phyloP scores from a whole-genome alignment of 1,284 basidiomycete species.

The Crucibulum cyathiforme region DNA sequence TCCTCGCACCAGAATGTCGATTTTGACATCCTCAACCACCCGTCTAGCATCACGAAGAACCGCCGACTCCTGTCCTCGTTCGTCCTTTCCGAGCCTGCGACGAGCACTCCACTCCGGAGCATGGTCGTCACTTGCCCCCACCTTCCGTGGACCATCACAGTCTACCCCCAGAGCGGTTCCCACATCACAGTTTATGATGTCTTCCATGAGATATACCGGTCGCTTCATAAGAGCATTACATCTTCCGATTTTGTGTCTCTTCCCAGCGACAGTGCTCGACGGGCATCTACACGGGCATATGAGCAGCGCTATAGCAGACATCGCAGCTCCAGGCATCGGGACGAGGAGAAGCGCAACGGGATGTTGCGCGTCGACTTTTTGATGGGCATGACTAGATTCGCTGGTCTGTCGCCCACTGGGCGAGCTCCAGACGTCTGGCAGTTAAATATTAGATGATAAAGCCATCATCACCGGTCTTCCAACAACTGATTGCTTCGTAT shows the following conservation, averaged over 20 bases:
- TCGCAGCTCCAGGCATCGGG: conserved; percentile 26
- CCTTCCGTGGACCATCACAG: conserved; percentile 28
- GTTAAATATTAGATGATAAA: not conserved
- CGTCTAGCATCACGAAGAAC: conserved; percentile 11
- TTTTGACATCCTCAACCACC: conserved; percentile 25
- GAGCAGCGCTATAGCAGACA: conserved; percentile 45
- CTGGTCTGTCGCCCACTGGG: conserved; percentile 30
- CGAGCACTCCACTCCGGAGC: conserved; percentile 25
- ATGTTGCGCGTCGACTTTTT: conserved; percentile 49
- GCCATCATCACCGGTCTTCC: not conserved
- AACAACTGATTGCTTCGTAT: too few relatives aligned
- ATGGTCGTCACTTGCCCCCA: conserved; percentile 22
- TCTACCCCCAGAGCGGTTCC: conserved; percentile 21
- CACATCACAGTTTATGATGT: conserved; percentile 39
- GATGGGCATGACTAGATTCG: conserved; percentile 36
- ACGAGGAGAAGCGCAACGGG: conserved; percentile 43
- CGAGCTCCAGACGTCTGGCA: not conserved
- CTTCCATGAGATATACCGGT: conserved; percentile 24
- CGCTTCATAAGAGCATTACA: conserved; percentile 38
- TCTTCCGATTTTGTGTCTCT: conserved; percentile 45
- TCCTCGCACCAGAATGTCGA: conserved; percentile 10
- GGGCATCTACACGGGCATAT: conserved; percentile 48
- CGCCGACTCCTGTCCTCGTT: conserved; percentile 17
- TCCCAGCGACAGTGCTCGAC: conserved; percentile 36
- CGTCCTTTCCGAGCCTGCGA: conserved; percentile 32